phyloP scores from a whole-genome alignment of 495 filamentous ascomycete species.

The Daldinia decipiens region DNA sequence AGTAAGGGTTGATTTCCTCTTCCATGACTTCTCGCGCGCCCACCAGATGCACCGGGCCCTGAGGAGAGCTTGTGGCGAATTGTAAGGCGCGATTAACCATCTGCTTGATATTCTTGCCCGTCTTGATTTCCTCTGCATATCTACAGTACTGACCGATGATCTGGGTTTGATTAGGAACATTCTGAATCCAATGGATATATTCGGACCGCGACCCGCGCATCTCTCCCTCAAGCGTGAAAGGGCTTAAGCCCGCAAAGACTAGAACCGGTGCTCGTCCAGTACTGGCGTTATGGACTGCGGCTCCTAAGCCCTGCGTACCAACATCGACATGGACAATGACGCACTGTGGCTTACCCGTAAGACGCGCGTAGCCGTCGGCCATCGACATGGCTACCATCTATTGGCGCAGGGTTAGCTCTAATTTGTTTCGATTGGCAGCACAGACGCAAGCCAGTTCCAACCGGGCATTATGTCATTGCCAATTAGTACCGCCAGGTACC shows the following conservation, averaged over 20 bases:
- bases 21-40: slow-evolving; percentile 93
- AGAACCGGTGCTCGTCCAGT: slow-evolving; percentile 87
- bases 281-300: slow-evolving; percentile 91
- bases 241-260: slow-evolving; percentile 90
- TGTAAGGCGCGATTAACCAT: slow-evolving; percentile 91
- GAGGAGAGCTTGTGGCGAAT: slow-evolving; percentile 82
- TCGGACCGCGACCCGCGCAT: slow-evolving; percentile 88
- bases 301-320: slow-evolving; percentile 87
- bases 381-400: slow-evolving; percentile 98
- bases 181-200: slow-evolving; percentile 98
- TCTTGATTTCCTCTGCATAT: slow-evolving; percentile 91
- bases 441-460: neutral
- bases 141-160: slow-evolving; percentile 94
- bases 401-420: slow-evolving; percentile 6
- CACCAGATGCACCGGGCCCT: slow-evolving; percentile 86
- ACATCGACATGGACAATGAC: slow-evolving; percentile 98
- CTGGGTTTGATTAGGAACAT: slow-evolving; percentile 93
- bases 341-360: slow-evolving; percentile 85
- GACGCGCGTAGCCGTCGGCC: slow-evolving; percentile 92
- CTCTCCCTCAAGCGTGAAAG: slow-evolving; percentile 92
- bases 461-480: neutral
- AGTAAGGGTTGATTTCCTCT: slow-evolving; percentile 86
- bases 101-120: slow-evolving; percentile 93
- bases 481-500: too few relatives aligned
- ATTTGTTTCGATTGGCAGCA: neutral